phyloP scores from a whole-genome alignment of 805 yeast species.

The Candida corydali region DNA sequence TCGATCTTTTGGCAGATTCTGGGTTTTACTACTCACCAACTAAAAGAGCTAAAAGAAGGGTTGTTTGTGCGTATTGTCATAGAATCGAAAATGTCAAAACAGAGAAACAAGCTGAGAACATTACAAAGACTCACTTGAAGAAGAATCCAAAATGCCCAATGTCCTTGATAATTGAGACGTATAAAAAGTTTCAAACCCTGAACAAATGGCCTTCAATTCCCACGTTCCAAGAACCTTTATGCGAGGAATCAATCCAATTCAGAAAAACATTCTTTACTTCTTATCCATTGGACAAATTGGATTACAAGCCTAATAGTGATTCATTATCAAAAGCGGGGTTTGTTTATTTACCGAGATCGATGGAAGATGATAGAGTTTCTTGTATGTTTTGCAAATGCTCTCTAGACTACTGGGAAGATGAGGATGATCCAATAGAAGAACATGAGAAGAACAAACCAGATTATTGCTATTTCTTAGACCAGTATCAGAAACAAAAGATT shows the following conservation, averaged over 20 bases:
- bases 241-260: constrained; percentile 22
- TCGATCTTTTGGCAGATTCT: constrained; percentile 40
- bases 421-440: constrained; percentile 59
- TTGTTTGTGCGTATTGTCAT: constrained; percentile 57
- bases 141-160: constrained; percentile 13
- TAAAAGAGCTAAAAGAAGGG: constrained; percentile 42
- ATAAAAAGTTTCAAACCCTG: neutral
- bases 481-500: neutral
- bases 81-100: constrained; percentile 19
- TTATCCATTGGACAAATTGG: constrained; percentile 45
- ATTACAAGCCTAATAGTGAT: constrained; percentile 36
- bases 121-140: constrained; percentile 7
- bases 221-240: constrained; percentile 19
- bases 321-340: constrained; percentile 45
- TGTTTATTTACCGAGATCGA: constrained; percentile 24
- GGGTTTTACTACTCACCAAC: constrained; percentile 62
- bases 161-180: neutral
- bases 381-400: constrained; percentile 25
- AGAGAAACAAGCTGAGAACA: constrained; percentile 2
- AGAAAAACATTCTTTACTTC: constrained; percentile 38
- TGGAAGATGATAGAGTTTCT: constrained; percentile 31
- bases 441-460: constrained; percentile 33
- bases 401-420: constrained; percentile 50
- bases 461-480: constrained; percentile 26
- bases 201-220: neutral